A percentile compares a stretch with the other conserved stretches of the same genome.
Evolutionary conservation across 306 rosid species (phyloP).

Genomic region (Quercus bicolor): DNA sequence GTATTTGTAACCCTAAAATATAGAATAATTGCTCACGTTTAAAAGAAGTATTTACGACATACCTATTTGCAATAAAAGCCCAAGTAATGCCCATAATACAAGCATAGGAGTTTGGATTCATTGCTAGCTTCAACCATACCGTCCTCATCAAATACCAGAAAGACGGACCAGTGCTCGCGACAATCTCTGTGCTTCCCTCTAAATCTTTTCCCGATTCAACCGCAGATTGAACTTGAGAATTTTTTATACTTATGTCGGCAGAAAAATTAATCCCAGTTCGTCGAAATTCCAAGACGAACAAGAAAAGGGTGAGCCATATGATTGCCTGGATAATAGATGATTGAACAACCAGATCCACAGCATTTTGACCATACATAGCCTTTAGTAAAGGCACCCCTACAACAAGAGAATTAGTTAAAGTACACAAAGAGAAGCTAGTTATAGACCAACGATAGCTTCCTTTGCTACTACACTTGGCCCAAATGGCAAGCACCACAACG

Average conservation of each 20-base stretch:
- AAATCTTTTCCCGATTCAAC: slow-evolving; percentile 43
- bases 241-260: neutral
- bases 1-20: no score
- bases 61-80: slow-evolving; percentile 85
- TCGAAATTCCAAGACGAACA: slow-evolving; percentile 70
- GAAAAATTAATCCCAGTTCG: slow-evolving; percentile 38
- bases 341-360: slow-evolving; percentile 78
- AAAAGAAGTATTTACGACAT: neutral
- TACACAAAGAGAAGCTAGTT: slow-evolving; percentile 75
- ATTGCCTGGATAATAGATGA: slow-evolving; percentile 73
- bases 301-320: slow-evolving; percentile 74
- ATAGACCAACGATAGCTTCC: slow-evolving; percentile 79
- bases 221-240: slow-evolving; percentile 5
- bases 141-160: slow-evolving; percentile 55
- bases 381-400: slow-evolving; percentile 74
- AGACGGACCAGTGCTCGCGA: slow-evolving; percentile 25
- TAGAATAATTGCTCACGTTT: no score
- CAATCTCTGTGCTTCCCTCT: slow-evolving; percentile 28
- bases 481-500: slow-evolving; percentile 47
- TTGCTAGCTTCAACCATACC: slow-evolving; percentile 63
- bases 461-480: slow-evolving; percentile 69
- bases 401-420: slow-evolving; percentile 71
- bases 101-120: slow-evolving; percentile 81
- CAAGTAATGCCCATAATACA: slow-evolving; percentile 74
- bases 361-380: slow-evolving; percentile 76